Percentiles rank a stretch among this genome's conserved stretches.
phyloP scores from a whole-genome alignment of 2,329 filamentous ascomycete species.

The Epichloe gansuensis region DNA sequence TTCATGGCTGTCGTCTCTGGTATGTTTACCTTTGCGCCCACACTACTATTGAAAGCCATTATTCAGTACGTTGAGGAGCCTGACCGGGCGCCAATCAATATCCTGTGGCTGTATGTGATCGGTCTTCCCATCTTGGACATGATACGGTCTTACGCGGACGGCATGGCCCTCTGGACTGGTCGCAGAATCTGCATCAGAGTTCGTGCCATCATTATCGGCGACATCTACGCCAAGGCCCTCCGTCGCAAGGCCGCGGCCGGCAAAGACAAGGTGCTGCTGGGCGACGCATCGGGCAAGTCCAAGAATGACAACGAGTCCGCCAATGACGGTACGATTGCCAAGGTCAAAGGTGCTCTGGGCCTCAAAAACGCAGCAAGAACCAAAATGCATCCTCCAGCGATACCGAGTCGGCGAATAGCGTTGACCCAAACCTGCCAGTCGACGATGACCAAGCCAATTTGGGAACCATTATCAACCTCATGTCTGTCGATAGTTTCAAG shows the following conservation, averaged over 20 bases:
- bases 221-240: conserved; percentile 93
- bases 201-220: conserved; percentile 88
- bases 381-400: conserved; percentile 23
- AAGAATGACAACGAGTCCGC: conserved; percentile 20
- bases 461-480: conserved; percentile 98
- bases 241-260: conserved; percentile 78
- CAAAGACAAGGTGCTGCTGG: conserved; percentile 60
- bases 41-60: conserved; percentile 79
- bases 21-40: conserved; percentile 81
- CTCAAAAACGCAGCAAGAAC: conserved; percentile 46
- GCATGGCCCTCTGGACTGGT: conserved; percentile 83
- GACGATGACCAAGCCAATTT: conserved; percentile 72
- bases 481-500: conserved; percentile 99
- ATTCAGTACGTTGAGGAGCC: conserved; percentile 89
- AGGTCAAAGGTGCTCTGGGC: conserved; percentile 45
- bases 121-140: conserved; percentile 75
- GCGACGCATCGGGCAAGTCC: conserved; percentile 28
- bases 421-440: conserved; percentile 22
- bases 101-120: conserved; percentile 92
- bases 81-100: conserved; percentile 61
- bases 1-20: conserved; percentile 69
- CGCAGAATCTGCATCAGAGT: conserved; percentile 89
- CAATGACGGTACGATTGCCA: conserved; percentile 32
- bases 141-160: conserved; percentile 70
- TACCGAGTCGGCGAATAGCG: conserved; percentile 22